Conservation (phyloP, 352 stramenopile genomes). For the Aphanomyces invadans region DNA sequence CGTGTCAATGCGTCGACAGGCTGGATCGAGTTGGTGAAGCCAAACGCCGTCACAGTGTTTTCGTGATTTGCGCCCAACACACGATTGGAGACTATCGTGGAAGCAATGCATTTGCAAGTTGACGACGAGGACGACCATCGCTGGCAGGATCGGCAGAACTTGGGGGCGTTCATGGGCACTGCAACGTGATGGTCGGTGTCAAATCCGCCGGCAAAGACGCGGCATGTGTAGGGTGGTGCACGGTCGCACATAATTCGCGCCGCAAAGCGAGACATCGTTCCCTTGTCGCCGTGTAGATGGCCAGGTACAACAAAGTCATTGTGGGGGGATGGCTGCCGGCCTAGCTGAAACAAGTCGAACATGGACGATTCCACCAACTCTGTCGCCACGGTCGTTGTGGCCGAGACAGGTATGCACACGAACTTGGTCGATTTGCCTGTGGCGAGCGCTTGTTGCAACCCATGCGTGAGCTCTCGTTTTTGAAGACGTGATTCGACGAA, state of each 20-base stretch:
- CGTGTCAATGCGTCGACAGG: conserved; percentile 70
- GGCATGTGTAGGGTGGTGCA: conserved; percentile 51
- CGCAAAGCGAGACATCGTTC: conserved; percentile 67
- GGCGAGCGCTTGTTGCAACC: not conserved
- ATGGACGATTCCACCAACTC: conserved; percentile 45
- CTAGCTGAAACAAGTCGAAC: conserved; percentile 76
- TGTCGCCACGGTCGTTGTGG: conserved; percentile 48
- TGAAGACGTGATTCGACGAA: not conserved
- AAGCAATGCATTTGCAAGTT: conserved; percentile 49
- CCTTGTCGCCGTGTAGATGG: conserved; percentile 56
- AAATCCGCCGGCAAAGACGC: conserved; percentile 62
- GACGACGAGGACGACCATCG: conserved; percentile 46
- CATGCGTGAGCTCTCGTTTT: not conserved
- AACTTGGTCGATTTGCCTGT: not conserved
- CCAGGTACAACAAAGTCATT: conserved; percentile 77
- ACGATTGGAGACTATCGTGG: too few relatives aligned
- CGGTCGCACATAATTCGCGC: conserved; percentile 57
- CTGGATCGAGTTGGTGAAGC: too few relatives aligned
- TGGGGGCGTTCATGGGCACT: conserved; percentile 55
- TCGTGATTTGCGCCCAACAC: too few relatives aligned
- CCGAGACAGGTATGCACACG: conserved; percentile 27
- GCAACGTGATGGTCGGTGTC: conserved; percentile 44
- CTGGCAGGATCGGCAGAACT: conserved; percentile 43
- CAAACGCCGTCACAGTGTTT: too few relatives aligned
- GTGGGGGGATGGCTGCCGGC: conserved; percentile 58